phyloP scores from a whole-genome alignment of 2,329 filamentous ascomycete genomes.

The Apiospora malaysiana region DNA sequence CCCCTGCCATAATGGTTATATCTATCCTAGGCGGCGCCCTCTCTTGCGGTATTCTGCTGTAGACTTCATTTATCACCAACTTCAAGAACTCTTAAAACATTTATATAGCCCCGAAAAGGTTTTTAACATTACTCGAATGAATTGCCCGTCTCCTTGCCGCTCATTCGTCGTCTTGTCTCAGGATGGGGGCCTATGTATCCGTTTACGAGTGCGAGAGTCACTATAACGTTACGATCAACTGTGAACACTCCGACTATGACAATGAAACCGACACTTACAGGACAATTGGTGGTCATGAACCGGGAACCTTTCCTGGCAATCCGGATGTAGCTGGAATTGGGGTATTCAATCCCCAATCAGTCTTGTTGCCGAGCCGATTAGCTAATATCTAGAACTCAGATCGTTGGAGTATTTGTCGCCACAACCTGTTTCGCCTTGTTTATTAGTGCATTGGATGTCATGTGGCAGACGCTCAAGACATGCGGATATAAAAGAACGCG shows the following conservation, averaged over 20 bases:
- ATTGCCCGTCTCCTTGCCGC: not conserved
- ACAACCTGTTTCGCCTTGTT: not conserved
- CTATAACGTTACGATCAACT: constrained; percentile 31
- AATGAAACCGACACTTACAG: not conserved
- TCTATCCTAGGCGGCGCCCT: not conserved
- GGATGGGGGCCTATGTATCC: constrained; percentile 33
- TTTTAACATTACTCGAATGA: not conserved
- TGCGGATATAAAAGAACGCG: not conserved
- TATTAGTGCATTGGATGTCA: not conserved
- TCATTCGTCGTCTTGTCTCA: not conserved
- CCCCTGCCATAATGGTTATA: not conserved
- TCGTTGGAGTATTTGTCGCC: not conserved
- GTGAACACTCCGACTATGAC: constrained; percentile 19
- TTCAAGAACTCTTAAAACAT: not conserved
- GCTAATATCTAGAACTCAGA: not conserved
- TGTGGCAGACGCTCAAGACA: not conserved
- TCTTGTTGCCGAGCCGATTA: not conserved
- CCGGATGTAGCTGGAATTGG: not conserved
- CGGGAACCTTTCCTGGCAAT: not conserved
- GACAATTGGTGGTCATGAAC: not conserved
- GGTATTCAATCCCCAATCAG: not conserved
- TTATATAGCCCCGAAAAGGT: not conserved
- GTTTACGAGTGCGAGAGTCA: constrained; percentile 27
- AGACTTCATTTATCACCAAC: not conserved
- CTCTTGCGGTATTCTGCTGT: not conserved